Conservation (phyloP, 2,329 filamentous ascomycete genomes). For the Sporothrix protearum region DNA sequence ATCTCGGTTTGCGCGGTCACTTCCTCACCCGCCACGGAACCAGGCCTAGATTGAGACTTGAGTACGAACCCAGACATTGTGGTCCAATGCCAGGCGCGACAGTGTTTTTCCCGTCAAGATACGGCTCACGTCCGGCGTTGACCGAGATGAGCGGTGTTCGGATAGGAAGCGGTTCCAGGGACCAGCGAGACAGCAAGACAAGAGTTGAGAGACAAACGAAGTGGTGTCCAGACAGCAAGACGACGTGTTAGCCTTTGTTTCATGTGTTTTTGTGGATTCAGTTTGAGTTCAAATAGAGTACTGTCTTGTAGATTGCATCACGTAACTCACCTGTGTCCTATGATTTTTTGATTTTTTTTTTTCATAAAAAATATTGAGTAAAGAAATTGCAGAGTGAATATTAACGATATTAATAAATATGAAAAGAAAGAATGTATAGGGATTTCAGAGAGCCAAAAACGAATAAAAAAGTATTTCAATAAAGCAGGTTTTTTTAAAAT, state of each 20-base stretch:
- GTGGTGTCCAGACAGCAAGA: neutral
- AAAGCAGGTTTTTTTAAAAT: too few species aligned
- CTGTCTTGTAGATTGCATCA: neutral
- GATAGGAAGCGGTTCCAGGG: neutral
- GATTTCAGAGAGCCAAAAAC: too few species aligned
- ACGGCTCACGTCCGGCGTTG: neutral
- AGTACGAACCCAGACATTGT: neutral
- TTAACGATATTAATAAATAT: neutral
- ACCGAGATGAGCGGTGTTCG: constrained; percentile 8
- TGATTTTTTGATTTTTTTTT: too few species aligned
- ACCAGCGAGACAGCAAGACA: neutral
- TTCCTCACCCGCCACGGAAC: neutral
- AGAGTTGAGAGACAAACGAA: neutral
- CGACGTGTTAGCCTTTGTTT: neutral
- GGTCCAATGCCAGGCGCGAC: neutral
- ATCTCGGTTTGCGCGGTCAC: constrained; percentile 5
- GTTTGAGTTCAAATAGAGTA: neutral
- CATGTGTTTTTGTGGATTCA: neutral
- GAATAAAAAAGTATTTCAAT: too few species aligned
- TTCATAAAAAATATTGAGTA: too few species aligned
- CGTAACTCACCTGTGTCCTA: too few species aligned
- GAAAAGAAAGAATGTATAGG: too few species aligned
- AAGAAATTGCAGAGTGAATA: too few species aligned
- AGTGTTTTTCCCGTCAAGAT: neutral
- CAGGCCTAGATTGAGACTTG: neutral